Evolutionary conservation across 2,329 filamentous ascomycete species (phyloP), one percentile per base, ranked within the genome.

Genomic region (Clonostachys chloroleuca): DNA sequence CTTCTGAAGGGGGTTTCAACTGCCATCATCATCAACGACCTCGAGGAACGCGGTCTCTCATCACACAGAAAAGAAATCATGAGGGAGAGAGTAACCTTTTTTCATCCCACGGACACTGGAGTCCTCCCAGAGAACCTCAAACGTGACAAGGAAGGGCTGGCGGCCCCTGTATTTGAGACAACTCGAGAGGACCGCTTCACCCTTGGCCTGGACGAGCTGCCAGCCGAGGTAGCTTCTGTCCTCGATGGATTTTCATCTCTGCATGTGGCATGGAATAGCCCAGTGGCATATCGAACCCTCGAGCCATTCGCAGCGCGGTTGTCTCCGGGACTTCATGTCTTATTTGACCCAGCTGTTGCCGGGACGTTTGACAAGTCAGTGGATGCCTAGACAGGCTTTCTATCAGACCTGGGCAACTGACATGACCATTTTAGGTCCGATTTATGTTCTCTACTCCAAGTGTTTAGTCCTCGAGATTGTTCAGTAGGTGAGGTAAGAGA

Each of bases 121-220:
- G 75, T 92, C 51, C 80, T 87, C 45, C 85, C 87, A 0, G 68
- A 78, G 3, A 71, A 80, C 42, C 67, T 95, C 45, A 65, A 75
- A 12, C 66, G 95, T 40, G 70, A 71, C 41, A 68, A 73, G 40
- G 68, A 73, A 42, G 73, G 74, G 4, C 67, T 95, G 46, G 72
- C 72, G 2, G 77, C 75, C 3, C 74, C 78, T 1, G 16, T 70
- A 34, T 63, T 94, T 40, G 65, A 80, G 44, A 86, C 86, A 17
- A 82, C 83, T 13, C 84, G 89, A 54, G 89, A 97, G 66, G 88
- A 94, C 61, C 81, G 86, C 50, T 67, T 92, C 54, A 96, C 89
- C 1, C 67, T 94, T 51, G 75, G 78, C 36, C 68, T 91, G 17
- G 74, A 84, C 43, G 89, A 95, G 69, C 76, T 96, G 39, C 87